Base-by-base conservation (phyloP, 75 land plant species). In the Chamaecyparis obtusa region DNA sequence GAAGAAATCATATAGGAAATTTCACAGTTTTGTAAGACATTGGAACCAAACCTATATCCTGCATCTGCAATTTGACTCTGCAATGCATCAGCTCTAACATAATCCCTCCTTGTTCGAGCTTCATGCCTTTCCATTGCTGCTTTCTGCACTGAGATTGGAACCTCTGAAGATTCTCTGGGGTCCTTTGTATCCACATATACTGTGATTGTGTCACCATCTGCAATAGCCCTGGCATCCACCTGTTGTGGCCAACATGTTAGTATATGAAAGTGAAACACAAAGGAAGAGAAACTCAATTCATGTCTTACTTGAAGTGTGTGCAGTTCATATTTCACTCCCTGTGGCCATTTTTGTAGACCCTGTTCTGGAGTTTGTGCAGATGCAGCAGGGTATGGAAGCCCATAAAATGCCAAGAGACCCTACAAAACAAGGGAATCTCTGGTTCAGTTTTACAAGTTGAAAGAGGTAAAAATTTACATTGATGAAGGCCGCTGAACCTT, bases 191-290 rank as follows among this genome's bases (percentile, higher is more conserved):
- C 96, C 6, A 97, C 98, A 84, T 92, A 97, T 8, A 97, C 95
- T 0, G 94, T 96, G 10, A 97, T 71, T 8, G 96, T 96, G 89
- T 97, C 99, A 6, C 99, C 99, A 88, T 97, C 99, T 74, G 93
- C 91, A 43, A 95, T 94, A 51, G 91, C 92, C 78, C 88, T 94
- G 5, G 87, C 93, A 86, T 96, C 95, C n/a, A 96, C 93, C 99
- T 97, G 80, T 10, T 55, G 60, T 49, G 71, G 39, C 27, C 21
- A 32, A 32, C 33, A 51, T 36, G n/a, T 33, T 80, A 84, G 36
- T 84, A 56, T n/a, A n/a, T n/a, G n/a, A n/a, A n/a, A 17, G 30
- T 33, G 69, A 84, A 57, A 84, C 33, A 51, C 24, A 19, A 8
- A 21, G 83, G 24, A 77, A 43, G 30, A 80, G 35, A 71, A 39